These are phyloP conservation scores for Orychophragmus violaceus DNA, from an alignment of 345 rosid genomes.

Conservation along the genomic window DNA sequence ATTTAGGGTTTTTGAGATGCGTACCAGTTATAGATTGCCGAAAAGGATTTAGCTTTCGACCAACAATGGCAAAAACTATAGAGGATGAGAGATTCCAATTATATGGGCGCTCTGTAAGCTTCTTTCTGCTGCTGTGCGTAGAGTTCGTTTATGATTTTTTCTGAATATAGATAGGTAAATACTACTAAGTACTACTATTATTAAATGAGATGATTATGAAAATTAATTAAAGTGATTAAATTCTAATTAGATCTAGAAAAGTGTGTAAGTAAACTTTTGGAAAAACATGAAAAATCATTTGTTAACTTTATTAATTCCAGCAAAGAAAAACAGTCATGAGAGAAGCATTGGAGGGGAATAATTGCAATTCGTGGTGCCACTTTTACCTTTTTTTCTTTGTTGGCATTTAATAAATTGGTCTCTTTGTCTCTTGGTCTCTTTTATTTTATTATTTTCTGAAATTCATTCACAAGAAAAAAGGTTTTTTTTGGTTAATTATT, in stretches of 20 bases:
- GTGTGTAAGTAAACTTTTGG: slow-evolving; percentile 19
- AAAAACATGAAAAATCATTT: not conserved
- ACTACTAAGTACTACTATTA: too few relatives aligned
- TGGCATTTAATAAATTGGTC: slow-evolving; percentile 25
- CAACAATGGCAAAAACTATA: slow-evolving; percentile 31
- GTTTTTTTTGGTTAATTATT: not conserved
- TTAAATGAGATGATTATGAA: slow-evolving; percentile 5
- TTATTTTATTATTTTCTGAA: slow-evolving; percentile 9
- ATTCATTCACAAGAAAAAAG: slow-evolving; percentile 11
- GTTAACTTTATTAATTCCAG: slow-evolving; percentile 16
- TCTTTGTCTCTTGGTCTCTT: slow-evolving; percentile 21
- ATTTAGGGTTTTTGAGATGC: slow-evolving; percentile 36
- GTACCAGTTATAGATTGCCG: slow-evolving; percentile 27
- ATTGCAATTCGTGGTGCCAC: slow-evolving; percentile 28
- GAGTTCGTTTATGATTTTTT: slow-evolving; percentile 22
- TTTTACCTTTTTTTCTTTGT: slow-evolving; percentile 22
- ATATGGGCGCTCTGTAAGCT: slow-evolving; percentile 7
- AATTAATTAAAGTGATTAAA: not conserved
- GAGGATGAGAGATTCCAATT: slow-evolving; percentile 25
- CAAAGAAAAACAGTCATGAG: slow-evolving; percentile 21
- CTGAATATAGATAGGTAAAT: not conserved
- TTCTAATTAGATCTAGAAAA: slow-evolving; percentile 23
- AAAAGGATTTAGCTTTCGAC: slow-evolving; percentile 22
- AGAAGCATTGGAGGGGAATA: slow-evolving; percentile 17
- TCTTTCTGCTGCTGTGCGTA: not conserved